Evolutionary conservation across 305 asterid genomes (phyloP).

Genomic region (Fraxinus dipetala): DNA sequence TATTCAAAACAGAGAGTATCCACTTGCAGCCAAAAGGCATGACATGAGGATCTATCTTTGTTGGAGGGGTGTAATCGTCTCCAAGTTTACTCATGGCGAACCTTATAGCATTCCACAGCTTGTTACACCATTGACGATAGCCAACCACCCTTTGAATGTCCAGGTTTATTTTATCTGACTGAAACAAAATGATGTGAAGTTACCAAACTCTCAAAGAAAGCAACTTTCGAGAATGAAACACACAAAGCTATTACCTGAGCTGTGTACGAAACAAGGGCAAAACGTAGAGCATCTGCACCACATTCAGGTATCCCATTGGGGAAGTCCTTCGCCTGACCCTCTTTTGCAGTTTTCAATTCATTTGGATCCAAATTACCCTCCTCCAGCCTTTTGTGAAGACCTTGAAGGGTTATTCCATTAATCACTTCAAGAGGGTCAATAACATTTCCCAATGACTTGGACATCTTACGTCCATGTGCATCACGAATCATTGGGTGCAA

Average conservation of each 20-base stretch:
- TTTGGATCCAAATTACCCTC: conserved; percentile 84
- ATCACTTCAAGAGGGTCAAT: conserved; percentile 90
- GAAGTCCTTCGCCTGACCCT: conserved; percentile 86
- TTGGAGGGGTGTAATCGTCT: conserved; percentile 78
- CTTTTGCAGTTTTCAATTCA: conserved; percentile 76
- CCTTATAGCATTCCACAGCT: conserved; percentile 91
- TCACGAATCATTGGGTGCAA: conserved; percentile 95
- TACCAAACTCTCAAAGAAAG: conserved; percentile 6
- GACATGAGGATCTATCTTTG: conserved; percentile 41
- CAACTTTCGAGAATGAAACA: conserved; percentile 2
- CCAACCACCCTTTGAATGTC: conserved; percentile 93
- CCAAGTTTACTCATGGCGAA: conserved; percentile 96
- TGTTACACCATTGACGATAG: conserved; percentile 96
- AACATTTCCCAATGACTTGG: conserved; percentile 92
- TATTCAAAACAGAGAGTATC: conserved; percentile 86
- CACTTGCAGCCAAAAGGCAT: conserved; percentile 95
- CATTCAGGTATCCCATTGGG: conserved; percentile 90
- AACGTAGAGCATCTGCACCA: conserved; percentile 95
- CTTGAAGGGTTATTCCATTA: conserved; percentile 63
- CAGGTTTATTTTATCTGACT: conserved; percentile 86
- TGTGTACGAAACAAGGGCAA: conserved; percentile 89
- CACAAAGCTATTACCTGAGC: conserved; percentile 61
- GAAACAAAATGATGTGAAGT: conserved; percentile 31
- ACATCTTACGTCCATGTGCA: conserved; percentile 99
- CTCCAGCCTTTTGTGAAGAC: conserved; percentile 85